These are phyloP conservation scores for Tulasnella sp. DNA, from an alignment of 768 basidiomycete species.

Conservation along the genomic window DNA sequence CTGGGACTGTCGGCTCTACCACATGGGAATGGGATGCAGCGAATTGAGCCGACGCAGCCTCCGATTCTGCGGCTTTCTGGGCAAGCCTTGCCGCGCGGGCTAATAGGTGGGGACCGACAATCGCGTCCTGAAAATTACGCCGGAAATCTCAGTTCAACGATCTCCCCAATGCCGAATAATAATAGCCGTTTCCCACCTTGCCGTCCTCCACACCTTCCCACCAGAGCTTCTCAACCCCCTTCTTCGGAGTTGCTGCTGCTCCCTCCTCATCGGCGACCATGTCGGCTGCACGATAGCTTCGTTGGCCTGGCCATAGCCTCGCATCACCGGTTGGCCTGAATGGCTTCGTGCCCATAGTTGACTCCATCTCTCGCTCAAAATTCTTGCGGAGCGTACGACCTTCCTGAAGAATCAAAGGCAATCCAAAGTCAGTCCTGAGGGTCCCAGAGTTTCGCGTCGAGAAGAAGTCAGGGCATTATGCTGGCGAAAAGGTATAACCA, in stretches of 20 bases:
- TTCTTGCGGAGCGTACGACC: constrained; percentile 69
- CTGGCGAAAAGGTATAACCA: constrained; percentile 62
- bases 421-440: constrained; percentile 38
- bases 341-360: constrained; percentile 56
- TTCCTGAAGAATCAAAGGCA: constrained; percentile 41
- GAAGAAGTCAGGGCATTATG: constrained; percentile 56
- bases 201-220: constrained; percentile 78
- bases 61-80: constrained; percentile 42
- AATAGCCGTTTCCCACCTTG: constrained; percentile 44
- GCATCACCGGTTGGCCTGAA: background rate
- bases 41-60: constrained; percentile 44
- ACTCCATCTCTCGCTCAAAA: constrained; percentile 78
- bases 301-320: constrained; percentile 2
- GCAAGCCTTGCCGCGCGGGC: constrained; percentile 44
- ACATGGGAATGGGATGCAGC: constrained; percentile 42
- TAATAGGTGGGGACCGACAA: constrained; percentile 57
- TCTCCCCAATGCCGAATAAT: background rate
- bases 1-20: constrained; percentile 12
- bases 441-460: constrained; percentile 36
- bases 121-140: constrained; percentile 50
- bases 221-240: constrained; percentile 46
- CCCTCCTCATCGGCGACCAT: constrained; percentile 61
- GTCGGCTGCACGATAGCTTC: background rate
- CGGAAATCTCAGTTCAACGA: constrained; percentile 9
- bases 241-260: constrained; percentile 51